These are phyloP conservation scores for Pyronema omphalodes DNA, from an alignment of 495 filamentous ascomycete species.

Conservation along the genomic window DNA sequence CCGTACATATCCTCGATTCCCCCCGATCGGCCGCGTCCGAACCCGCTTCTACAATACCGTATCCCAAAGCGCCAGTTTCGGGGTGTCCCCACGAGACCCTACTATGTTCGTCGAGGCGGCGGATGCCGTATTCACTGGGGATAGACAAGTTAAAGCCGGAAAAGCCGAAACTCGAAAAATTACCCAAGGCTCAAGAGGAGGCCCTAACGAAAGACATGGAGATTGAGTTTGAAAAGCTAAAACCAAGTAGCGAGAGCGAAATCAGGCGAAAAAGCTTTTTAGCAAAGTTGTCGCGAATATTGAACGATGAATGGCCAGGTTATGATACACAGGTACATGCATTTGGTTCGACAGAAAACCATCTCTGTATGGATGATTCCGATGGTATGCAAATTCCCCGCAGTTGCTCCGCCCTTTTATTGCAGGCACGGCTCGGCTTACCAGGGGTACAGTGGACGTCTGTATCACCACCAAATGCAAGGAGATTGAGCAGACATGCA, in stretches of 20 bases:
- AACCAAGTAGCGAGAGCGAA: constrained; percentile 66
- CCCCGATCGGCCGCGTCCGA: constrained; percentile 84
- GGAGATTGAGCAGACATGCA: constrained; percentile 67
- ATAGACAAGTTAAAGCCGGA: constrained; percentile 51
- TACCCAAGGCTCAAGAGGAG: constrained; percentile 57
- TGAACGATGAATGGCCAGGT: constrained; percentile 82
- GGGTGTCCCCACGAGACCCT: constrained; percentile 73
- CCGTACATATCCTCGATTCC: constrained; percentile 54
- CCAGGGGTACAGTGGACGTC: constrained; percentile 57
- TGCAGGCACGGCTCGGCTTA: neutral
- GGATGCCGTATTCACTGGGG: constrained; percentile 85
- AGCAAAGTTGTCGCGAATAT: constrained; percentile 63
- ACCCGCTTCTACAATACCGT: constrained; percentile 44
- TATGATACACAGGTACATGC: constrained; percentile 77
- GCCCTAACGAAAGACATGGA: constrained; percentile 65
- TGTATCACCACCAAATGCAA: constrained; percentile 86
- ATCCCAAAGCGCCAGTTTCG: constrained; percentile 35
- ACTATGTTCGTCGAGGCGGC: constrained; percentile 48
- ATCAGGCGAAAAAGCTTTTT: constrained; percentile 55
- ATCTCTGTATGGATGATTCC: constrained; percentile 87
- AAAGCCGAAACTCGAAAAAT: constrained; percentile 44
- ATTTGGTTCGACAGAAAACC: constrained; percentile 92
- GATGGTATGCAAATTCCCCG: constrained; percentile 44
- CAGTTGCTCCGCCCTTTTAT: neutral
- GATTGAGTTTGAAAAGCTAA: constrained; percentile 63